Base-by-base conservation (phyloP, 495 filamentous ascomycete species). In the Aspergillus kassunensis region DNA sequence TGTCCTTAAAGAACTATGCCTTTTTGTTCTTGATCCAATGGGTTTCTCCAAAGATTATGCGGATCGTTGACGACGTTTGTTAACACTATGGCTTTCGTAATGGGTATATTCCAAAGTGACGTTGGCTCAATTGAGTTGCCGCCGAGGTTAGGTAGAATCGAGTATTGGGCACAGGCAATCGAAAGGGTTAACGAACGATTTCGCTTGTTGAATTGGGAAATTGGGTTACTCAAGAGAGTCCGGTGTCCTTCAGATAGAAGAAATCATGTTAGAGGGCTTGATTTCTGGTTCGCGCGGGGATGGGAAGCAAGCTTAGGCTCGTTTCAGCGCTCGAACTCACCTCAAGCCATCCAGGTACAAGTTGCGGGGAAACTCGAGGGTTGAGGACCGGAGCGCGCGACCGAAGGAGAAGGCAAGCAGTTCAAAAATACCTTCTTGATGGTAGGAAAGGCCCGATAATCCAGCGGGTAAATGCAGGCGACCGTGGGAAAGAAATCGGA, bases 1-100 rank as follows among this genome's bases (percentile, higher is more conserved):
- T 74, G 52, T 61, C 65, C 68, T 61, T 62, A 39, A 47, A 37
- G 50, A 44, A 54, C 44, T 56, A 57, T 51, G 54, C 56, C 54
- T 51, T 29, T 53, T 9, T 21, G 9, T 27, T 48, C 24, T 23
- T 11, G 18, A 45, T 46, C 31, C 33, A 53, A 29, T 45, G n/a
- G 16, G 31, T 6, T 11, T 37, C 34, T 36, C 23, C 41, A 33
- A 24, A 20, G 11, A 33, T 12, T 31, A 15, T 39, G 35, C 42
- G 33, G 25, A 0, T 2, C 4, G 12, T 25, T 19, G 11, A 39
- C 25, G 18, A 18, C 13, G 12, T 34, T 27, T 6, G n/a, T 19
- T 12, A n/a, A n/a, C n/a, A n/a, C 45, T 25, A 18, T 20, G 19
- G 6, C 29, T 1, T 12, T 49, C 27, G 33, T 12, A 20, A 7